Conservation (phyloP, 495 filamentous ascomycete genomes). For the Hyaloscypha finlandica region DNA sequence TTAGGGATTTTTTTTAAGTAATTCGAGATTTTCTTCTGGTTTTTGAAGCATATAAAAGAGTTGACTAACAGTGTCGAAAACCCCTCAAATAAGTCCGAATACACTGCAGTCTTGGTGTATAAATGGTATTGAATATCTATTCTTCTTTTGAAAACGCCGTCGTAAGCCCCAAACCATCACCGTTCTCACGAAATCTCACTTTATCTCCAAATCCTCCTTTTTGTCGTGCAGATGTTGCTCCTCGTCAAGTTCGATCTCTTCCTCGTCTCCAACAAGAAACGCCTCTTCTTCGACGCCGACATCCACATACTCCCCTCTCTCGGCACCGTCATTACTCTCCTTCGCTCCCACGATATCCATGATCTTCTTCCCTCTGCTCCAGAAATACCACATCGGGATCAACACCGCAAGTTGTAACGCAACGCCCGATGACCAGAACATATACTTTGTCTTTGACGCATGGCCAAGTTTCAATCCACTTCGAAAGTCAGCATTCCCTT, state of each 20-base stretch:
- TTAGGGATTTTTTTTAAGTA: no score
- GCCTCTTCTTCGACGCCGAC: neutral
- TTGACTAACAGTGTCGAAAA: no score
- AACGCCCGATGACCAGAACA: constrained; percentile 1
- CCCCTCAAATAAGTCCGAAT: no score
- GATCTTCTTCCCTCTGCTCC: constrained; percentile 13
- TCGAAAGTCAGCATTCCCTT: neutral
- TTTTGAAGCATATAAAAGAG: no score
- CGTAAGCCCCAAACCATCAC: no score
- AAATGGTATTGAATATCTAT: no score
- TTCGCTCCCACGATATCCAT: neutral
- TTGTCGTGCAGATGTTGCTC: neutral
- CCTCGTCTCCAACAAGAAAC: constrained; percentile 10
- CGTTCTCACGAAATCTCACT: neutral
- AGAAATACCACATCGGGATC: constrained; percentile 18
- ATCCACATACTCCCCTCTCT: neutral
- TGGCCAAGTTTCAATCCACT: constrained; percentile 9
- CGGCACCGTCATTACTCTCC: neutral
- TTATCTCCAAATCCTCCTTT: neutral
- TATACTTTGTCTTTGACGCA: constrained; percentile 1
- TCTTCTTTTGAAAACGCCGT: no score
- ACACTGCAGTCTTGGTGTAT: no score
- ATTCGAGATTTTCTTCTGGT: no score
- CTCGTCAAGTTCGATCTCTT: constrained; percentile 8
- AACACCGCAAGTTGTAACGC: neutral